Percentiles rank a stretch among this genome's conserved stretches.
phyloP scores from a whole-genome alignment of 2,329 filamentous ascomycete genomes.

The Beauveria sp. region DNA sequence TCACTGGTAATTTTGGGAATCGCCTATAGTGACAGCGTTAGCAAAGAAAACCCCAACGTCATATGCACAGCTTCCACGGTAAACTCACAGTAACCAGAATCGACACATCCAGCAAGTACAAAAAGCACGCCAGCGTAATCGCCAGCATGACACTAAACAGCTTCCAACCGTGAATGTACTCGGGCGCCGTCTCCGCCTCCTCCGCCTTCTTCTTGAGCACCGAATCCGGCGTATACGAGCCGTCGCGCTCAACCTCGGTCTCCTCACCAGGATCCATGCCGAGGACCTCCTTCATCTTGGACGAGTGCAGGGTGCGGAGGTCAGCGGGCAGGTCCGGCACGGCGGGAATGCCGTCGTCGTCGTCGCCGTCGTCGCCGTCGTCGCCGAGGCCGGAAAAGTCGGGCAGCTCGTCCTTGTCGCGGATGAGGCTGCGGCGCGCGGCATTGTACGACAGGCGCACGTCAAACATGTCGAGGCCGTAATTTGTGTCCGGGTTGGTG shows the following conservation, averaged over 20 bases:
- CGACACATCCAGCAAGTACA: constrained; percentile 44
- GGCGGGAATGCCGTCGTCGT: not conserved
- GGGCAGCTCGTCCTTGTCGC: constrained; percentile 6
- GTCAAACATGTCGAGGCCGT: constrained; percentile 9
- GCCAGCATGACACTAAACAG: constrained; percentile 27
- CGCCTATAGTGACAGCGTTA: constrained; percentile 22
- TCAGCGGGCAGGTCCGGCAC: constrained; percentile 1
- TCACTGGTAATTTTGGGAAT: constrained; percentile 42
- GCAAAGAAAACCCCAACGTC: not conserved
- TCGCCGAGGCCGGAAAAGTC: not conserved
- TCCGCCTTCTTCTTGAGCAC: constrained; percentile 11
- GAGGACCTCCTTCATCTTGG: constrained; percentile 9
- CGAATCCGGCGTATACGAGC: constrained; percentile 3
- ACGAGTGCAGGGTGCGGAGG: constrained; percentile 6
- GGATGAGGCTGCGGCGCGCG: constrained; percentile 10
- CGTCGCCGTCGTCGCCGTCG: not conserved
- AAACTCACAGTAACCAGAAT: constrained; percentile 43
- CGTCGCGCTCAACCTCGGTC: constrained; percentile 4
- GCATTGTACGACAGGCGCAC: constrained; percentile 9
- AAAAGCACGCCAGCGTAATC: constrained; percentile 36
- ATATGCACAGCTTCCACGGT: not conserved
- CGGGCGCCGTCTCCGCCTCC: not conserved
- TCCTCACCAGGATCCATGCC: constrained; percentile 9
- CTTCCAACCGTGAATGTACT: constrained; percentile 22
- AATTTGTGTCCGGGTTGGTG: constrained; percentile 3